These are phyloP conservation scores for Imleria badia DNA, from an alignment of 768 basidiomycete species.

Conservation along the genomic window DNA sequence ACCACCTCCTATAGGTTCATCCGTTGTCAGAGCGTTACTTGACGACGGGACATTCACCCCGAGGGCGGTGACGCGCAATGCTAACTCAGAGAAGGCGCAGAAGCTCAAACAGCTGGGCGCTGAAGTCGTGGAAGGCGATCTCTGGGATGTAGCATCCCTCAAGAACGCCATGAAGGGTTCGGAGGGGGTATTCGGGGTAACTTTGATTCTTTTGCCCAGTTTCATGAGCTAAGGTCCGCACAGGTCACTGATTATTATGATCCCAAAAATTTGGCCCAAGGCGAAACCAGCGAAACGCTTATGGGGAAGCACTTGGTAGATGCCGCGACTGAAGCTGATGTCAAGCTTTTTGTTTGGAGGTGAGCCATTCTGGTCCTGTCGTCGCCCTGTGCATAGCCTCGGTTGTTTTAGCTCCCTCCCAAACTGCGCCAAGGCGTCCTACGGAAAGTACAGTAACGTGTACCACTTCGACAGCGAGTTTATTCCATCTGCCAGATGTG, in stretches of 20 bases:
- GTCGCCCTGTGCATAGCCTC: neutral
- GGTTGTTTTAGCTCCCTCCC: constrained; percentile 20
- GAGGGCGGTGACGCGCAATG: constrained; percentile 34
- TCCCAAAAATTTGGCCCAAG: constrained; percentile 18
- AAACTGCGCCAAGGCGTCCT: constrained; percentile 8
- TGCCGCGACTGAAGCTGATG: constrained; percentile 18
- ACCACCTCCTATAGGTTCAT: constrained; percentile 16
- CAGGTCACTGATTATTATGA: constrained; percentile 32
- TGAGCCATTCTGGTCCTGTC: neutral
- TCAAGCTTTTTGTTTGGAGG: constrained; percentile 34
- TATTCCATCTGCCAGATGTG: neutral
- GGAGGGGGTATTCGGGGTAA: constrained; percentile 35
- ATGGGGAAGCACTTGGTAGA: constrained; percentile 33
- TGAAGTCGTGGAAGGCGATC: constrained; percentile 24
- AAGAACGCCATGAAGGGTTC: constrained; percentile 27
- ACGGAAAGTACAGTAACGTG: constrained; percentile 23
- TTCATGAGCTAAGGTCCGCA: neutral
- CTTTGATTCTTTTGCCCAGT: neutral
- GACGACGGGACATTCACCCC: constrained; percentile 35
- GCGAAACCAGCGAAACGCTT: constrained; percentile 17
- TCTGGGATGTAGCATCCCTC: constrained; percentile 26
- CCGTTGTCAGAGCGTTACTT: constrained; percentile 30
- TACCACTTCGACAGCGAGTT: constrained; percentile 29
- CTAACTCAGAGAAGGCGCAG: constrained; percentile 24
- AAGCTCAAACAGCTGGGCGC: constrained; percentile 22